Conservation (phyloP, 225 moss, liverwort and hornwort genomes). For the Climacium dendroides region DNA sequence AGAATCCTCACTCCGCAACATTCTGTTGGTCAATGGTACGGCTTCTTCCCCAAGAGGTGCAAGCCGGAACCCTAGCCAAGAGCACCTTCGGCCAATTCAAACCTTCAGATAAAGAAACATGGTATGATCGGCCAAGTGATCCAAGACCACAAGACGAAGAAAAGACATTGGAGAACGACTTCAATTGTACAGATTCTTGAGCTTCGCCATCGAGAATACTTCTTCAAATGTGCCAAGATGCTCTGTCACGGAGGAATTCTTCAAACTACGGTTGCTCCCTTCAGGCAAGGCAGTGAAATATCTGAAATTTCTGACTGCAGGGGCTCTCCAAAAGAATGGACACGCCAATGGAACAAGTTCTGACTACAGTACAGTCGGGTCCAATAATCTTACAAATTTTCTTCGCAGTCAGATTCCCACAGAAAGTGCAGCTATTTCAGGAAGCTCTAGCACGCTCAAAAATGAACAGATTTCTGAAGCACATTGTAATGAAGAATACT, state of each 20-base stretch:
- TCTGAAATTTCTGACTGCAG: neutral
- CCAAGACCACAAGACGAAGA: neutral
- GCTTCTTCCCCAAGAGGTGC: neutral
- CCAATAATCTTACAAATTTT: neutral
- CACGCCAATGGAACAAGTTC: neutral
- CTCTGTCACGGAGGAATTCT: neutral
- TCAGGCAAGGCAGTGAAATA: neutral
- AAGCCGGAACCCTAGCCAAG: neutral
- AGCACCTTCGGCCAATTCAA: neutral
- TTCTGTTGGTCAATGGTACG: no score
- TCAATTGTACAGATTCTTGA: neutral
- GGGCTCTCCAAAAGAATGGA: neutral
- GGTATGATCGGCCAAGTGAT: neutral
- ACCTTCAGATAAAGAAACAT: neutral
- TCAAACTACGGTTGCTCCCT: neutral
- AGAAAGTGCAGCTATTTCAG: neutral
- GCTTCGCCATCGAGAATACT: neutral
- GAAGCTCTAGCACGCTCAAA: neutral
- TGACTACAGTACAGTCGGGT: neutral
- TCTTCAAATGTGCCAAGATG: neutral
- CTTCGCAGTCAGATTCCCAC: neutral
- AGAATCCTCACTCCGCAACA: neutral
- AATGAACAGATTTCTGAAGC: neutral
- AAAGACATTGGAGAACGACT: neutral
- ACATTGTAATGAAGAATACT: neutral